These are phyloP conservation scores for Pleurotus ostreatus DNA, from an alignment of 768 basidiomycete genomes.

Conservation along the genomic window DNA sequence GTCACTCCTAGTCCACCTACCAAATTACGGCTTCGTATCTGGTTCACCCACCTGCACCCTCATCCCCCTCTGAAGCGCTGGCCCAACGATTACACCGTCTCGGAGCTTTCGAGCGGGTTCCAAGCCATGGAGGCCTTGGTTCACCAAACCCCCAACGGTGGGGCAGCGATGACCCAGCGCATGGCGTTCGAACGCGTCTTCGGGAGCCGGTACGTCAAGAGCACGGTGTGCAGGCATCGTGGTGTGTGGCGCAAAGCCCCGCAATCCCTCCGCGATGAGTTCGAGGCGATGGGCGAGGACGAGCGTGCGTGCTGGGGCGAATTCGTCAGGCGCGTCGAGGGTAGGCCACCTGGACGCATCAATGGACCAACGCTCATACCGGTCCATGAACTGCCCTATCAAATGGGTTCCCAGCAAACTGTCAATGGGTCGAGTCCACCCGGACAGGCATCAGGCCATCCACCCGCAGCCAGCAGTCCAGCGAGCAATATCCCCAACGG, in stretches of 20 bases:
- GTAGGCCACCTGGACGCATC: constrained; percentile 28
- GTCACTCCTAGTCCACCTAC: too few species aligned
- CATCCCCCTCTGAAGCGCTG: constrained; percentile 68
- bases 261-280: constrained; percentile 40
- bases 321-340: constrained; percentile 61
- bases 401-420: not conserved
- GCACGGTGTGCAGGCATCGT: constrained; percentile 69
- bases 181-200: constrained; percentile 68
- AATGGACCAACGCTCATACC: constrained; percentile 6
- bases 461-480: not conserved
- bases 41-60: constrained; percentile 31
- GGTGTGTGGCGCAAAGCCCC: constrained; percentile 62
- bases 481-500: not conserved
- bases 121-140: constrained; percentile 37
- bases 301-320: constrained; percentile 67
- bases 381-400: constrained; percentile 8
- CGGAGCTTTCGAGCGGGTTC: constrained; percentile 61
- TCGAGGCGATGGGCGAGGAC: constrained; percentile 49
- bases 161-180: constrained; percentile 48
- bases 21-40: constrained; percentile 26
- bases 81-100: constrained; percentile 75
- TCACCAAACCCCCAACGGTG: constrained; percentile 24
- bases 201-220: constrained; percentile 68
- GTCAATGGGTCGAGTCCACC: not conserved
- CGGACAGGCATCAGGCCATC: not conserved